Percentiles rank a stretch among this genome's conserved stretches.
Conservation (phyloP, 78 protist species). For the Speleostelium caveatum region DNA sequence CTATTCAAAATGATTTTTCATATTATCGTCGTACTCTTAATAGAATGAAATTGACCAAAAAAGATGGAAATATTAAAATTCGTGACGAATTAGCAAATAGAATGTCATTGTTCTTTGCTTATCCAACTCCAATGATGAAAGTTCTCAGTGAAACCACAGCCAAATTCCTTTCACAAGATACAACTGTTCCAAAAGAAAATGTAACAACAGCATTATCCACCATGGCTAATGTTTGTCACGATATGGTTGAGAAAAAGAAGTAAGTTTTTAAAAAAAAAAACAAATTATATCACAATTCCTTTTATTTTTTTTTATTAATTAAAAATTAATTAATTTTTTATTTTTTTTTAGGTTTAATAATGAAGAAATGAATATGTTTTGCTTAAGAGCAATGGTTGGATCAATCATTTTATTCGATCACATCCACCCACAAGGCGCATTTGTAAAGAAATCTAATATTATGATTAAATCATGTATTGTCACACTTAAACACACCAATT, state of each 20-base stretch:
- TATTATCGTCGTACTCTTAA: slow-evolving; percentile 89
- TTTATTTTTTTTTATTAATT: background rate
- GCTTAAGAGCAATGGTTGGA: slow-evolving; percentile 88
- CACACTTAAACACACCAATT: slow-evolving; percentile 68
- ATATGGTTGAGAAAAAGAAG: slow-evolving; percentile 82
- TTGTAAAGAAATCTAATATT: slow-evolving; percentile 82
- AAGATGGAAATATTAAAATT: slow-evolving; percentile 82
- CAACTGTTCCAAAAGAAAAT: slow-evolving; percentile 82
- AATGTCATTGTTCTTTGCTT: slow-evolving; percentile 91
- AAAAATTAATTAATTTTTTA: background rate
- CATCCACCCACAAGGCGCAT: slow-evolving; percentile 86
- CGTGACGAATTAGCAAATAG: slow-evolving; percentile 88
- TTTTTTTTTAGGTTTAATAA: slow-evolving; percentile 26
- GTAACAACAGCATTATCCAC: slow-evolving; percentile 74
- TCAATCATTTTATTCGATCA: slow-evolving; percentile 89
- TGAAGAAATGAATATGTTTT: slow-evolving; percentile 82
- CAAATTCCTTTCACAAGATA: slow-evolving; percentile 80
- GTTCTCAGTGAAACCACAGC: slow-evolving; percentile 79
- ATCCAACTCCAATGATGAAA: slow-evolving; percentile 92
- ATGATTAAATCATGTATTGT: slow-evolving; percentile 78
- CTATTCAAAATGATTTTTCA: slow-evolving; percentile 90
- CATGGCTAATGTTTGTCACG: slow-evolving; percentile 87
- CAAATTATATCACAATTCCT: background rate
- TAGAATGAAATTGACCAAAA: slow-evolving; percentile 83
- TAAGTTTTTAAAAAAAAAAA: background rate